Percentiles rank a stretch among this genome's conserved stretches.
phyloP scores from a whole-genome alignment of 768 basidiomycete species.

The Tylopilus vinaceipallidus region DNA sequence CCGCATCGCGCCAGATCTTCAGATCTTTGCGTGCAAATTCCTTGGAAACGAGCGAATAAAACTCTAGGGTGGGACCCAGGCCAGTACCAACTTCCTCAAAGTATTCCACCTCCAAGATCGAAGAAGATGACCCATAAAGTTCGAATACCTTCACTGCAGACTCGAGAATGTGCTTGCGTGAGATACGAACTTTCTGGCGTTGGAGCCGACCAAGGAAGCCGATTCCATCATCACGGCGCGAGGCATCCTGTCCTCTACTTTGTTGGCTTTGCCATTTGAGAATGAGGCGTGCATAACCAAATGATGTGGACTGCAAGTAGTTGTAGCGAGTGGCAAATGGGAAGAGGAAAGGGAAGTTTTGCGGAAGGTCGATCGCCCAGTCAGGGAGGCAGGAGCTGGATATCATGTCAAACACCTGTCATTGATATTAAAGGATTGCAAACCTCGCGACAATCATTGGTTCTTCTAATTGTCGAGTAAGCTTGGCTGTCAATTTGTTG shows the following conservation, averaged over 20 bases:
- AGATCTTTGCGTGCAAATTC: constrained; percentile 90
- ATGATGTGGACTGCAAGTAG: constrained; percentile 96
- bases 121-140: constrained; percentile 91
- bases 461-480: constrained; percentile 96
- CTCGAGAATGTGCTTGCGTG: constrained; percentile 90
- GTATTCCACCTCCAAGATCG: constrained; percentile 96
- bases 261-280: constrained; percentile 94
- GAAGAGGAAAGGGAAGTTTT: constrained; percentile 98
- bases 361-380: constrained; percentile 94
- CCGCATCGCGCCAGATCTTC: constrained; percentile 90
- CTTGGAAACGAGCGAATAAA: constrained; percentile 94
- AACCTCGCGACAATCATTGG: constrained; percentile 99
- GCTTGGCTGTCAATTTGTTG: constrained; percentile 95
- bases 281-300: constrained; percentile 94
- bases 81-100: constrained; percentile 99
- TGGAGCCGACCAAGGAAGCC: constrained; percentile 90
- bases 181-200: constrained; percentile 95
- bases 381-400: constrained; percentile 90
- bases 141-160: constrained; percentile 96
- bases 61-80: constrained; percentile 94
- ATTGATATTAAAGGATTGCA: constrained; percentile 16
- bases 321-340: constrained; percentile 97
- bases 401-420: constrained; percentile 1
- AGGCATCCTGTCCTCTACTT: constrained; percentile 70
- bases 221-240: constrained; percentile 85